These are phyloP conservation scores for Ruellia speciosa DNA, from an alignment of 305 asterid genomes.

Conservation along the genomic window DNA sequence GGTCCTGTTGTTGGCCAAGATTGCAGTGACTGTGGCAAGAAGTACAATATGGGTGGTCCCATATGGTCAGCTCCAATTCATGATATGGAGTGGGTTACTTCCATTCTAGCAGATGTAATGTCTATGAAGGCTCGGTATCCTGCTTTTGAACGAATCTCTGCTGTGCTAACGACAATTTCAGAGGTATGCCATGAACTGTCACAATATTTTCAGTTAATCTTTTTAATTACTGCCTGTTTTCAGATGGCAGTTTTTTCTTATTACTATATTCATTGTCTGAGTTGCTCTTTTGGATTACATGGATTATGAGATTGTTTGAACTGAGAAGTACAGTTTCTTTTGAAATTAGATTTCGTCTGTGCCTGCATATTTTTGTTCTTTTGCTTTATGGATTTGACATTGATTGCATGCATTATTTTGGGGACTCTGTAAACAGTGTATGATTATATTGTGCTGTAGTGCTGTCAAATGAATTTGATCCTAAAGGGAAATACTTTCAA, in stretches of 20 bases:
- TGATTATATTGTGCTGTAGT: no score
- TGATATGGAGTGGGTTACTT: constrained; percentile 81
- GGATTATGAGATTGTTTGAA: no score
- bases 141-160: constrained; percentile 70
- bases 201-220: not conserved
- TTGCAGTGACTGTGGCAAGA: constrained; percentile 91
- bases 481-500: no score
- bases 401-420: no score
- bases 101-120: constrained; percentile 66
- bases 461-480: no score
- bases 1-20: constrained; percentile 85
- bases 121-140: constrained; percentile 69
- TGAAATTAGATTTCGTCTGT: no score
- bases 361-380: no score
- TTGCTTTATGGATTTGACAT: no score
- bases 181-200: constrained; percentile 48
- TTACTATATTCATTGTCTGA: no score
- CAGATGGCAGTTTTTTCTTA: not conserved
- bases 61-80: constrained; percentile 98
- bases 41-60: constrained; percentile 96
- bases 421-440: no score
- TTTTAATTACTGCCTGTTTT: constrained; percentile 6
- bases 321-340: no score
- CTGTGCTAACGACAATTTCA: constrained; percentile 83
- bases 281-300: no score